phyloP scores from a whole-genome alignment of 2,329 filamentous ascomycete genomes.

The Sordariomycetes sp. region DNA sequence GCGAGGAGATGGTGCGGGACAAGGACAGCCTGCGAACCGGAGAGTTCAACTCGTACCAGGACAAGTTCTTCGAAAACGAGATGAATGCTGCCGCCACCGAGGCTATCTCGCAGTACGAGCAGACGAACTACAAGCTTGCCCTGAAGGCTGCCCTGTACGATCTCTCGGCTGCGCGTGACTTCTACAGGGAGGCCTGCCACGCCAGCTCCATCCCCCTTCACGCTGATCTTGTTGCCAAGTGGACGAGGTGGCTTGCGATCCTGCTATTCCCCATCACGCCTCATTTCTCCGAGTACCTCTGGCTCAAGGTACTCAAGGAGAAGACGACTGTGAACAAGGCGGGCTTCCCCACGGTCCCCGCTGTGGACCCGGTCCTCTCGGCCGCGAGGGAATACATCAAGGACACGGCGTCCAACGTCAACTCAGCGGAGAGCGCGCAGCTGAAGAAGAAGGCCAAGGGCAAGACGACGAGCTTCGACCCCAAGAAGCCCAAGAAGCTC shows the following conservation, averaged over 20 bases:
- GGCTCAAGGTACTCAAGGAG: conserved; percentile 81
- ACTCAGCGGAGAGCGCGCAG: conserved; percentile 71
- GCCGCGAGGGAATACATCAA: conserved; percentile 79
- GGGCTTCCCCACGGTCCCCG: conserved; percentile 59
- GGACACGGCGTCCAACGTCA: conserved; percentile 66
- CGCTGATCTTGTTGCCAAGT: conserved; percentile 64
- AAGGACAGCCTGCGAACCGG: conserved; percentile 62
- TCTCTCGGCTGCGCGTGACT: conserved; percentile 77
- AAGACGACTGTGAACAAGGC: conserved; percentile 68
- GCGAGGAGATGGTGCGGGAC: conserved; percentile 71
- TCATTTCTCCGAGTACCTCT: conserved; percentile 91
- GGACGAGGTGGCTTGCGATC: conserved; percentile 77
- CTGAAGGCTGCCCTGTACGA: conserved; percentile 75
- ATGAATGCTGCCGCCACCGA: conserved; percentile 76
- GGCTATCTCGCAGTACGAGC: conserved; percentile 66
- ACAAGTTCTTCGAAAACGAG: conserved; percentile 87
- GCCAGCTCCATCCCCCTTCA: conserved; percentile 80
- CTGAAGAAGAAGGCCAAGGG: conserved; percentile 89
- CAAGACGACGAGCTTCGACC: conserved; percentile 76
- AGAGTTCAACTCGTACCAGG: conserved; percentile 66
- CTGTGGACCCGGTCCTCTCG: conserved; percentile 55
- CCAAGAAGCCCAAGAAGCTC: conserved; percentile 84
- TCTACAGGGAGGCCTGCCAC: conserved; percentile 75
- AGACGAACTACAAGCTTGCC: conserved; percentile 55
- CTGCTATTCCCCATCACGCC: conserved; percentile 77